These are phyloP conservation scores for Ambispora gerdemannii DNA, from an alignment of 192 early-diverging fungal genomes.

Conservation along the genomic window DNA sequence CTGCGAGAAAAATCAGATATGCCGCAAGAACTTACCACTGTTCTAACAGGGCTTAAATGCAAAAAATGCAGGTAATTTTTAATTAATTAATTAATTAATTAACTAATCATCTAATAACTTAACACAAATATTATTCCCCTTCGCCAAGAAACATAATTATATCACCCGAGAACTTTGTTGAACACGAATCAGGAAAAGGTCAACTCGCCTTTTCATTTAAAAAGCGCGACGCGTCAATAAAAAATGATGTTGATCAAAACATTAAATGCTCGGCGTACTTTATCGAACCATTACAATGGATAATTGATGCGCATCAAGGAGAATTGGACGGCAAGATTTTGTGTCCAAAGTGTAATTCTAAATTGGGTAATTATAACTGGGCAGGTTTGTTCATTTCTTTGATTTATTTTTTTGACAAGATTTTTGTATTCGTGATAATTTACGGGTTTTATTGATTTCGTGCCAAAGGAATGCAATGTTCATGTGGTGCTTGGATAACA, in stretches of 20 bases:
- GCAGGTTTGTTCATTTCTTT: conserved; percentile 44
- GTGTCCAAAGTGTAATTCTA: conserved; percentile 77
- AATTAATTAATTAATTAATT: background rate
- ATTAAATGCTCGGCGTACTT: conserved; percentile 68
- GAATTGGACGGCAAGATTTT: conserved; percentile 63
- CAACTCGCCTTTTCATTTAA: conserved; percentile 70
- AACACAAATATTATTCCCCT: background rate
- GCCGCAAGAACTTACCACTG: background rate
- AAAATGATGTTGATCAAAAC: conserved; percentile 5
- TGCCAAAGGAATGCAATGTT: conserved; percentile 56
- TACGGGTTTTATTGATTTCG: background rate
- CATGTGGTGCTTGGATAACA: conserved; percentile 78
- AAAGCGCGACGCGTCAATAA: conserved; percentile 54
- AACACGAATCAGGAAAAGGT: conserved; percentile 67
- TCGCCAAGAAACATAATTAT: conserved; percentile 53
- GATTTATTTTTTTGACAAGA: background rate
- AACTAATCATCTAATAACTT: background rate
- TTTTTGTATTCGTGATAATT: conserved; percentile 1
- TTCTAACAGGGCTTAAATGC: background rate
- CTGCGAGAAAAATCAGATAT: background rate
- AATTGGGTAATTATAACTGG: conserved; percentile 81
- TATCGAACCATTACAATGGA: conserved; percentile 85
- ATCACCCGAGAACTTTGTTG: conserved; percentile 59
- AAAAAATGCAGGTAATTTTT: conserved; percentile 24
- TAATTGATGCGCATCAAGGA: conserved; percentile 44